A percentile compares a stretch with the other conserved stretches of the same genome.
Conservation (phyloP, 176 grass and related monocot species). For the barley (Hordeum vulgare) region MorexV3_pseudomolecules_assembly NC_058519.1:392751237-392751736, state of each 20-base stretch:
- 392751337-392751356: background rate
- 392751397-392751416: slow-evolving; percentile 15
- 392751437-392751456: background rate
- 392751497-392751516: slow-evolving; percentile 12
- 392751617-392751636: background rate
- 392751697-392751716: background rate
- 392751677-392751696: background rate
- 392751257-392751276: background rate
- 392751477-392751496: background rate
- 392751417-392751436: background rate
- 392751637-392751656: background rate
- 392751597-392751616: background rate
- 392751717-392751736: background rate
- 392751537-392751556: background rate
- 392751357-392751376: background rate
- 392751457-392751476: background rate
- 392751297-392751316: background rate
- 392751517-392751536: background rate
- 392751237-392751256: no score
- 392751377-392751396: background rate
- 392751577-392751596: background rate
- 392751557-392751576: background rate
- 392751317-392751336: slow-evolving; percentile 4
- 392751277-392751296: background rate
- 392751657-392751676: background rate